Base-by-base conservation (phyloP, 768 basidiomycete species). In the Termitomyces sp. region DNA sequence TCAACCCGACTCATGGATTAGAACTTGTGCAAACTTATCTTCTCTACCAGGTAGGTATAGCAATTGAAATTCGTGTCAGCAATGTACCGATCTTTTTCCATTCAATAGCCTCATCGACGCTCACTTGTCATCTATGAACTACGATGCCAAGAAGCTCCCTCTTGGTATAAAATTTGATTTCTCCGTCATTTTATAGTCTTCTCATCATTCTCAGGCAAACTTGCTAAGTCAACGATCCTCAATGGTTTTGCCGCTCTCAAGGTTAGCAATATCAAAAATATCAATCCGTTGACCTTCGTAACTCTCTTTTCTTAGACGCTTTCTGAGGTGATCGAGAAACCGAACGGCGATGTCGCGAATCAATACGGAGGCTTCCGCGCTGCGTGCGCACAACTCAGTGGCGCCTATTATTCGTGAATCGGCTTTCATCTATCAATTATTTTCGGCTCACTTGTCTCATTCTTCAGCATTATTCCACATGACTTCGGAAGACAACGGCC, bases 131-230 rank as follows among this genome's bases (percentile, higher is more conserved):
- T 79, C 80, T 5, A 83, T 85, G 81, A 84, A 85, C 59, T 85
- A 85, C 58, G 84, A 85, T 63, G 84, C 83, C 4, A 78, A 79
- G 61, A 85, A 85, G 61, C 73, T 85, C 23, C 84, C 84, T 16
- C 76, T 85, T 17, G 84, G 83, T 76, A 65, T 44, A 59, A 45
- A 12, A 17, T 10, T n/a, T 51, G 5, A 2, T 27, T 3, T 40
- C 3, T 49, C 12, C 16, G 19, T 34, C 27, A 19, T 50, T 48
- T 6, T 16, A n/a, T n/a, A 45, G 8, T 61, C 16, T 49, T n/a
- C 37, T 59, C 12, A 61, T 40, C 25, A 16, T 9, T 5, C 3
- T 45, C 14, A 81, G 80, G 81, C 6, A 85, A 86, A 70, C 73
- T 86, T 17, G 75, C 83, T 5, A 85, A 85, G 63, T 70, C 77